A percentile compares a stretch with the other conserved stretches of the same genome.
These are phyloP conservation scores for Quercus engelmannii DNA, from an alignment of 306 rosid species.

Conservation along the genomic window DNA sequence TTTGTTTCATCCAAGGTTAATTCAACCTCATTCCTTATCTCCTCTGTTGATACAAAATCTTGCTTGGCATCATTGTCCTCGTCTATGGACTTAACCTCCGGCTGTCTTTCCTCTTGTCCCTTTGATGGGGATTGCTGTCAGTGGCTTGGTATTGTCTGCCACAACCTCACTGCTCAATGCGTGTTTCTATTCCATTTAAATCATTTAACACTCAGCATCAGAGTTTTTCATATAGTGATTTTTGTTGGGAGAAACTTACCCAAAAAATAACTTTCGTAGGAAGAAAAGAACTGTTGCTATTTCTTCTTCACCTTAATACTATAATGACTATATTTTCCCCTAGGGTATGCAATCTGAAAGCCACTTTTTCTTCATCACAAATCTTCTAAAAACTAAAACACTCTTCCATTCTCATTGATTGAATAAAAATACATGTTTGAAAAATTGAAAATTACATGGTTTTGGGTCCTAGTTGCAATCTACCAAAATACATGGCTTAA, in stretches of 20 bases:
- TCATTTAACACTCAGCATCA: background rate
- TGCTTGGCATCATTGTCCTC: constrained; percentile 10
- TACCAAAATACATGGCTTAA: too few species aligned
- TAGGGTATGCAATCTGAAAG: background rate
- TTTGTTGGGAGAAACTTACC: background rate
- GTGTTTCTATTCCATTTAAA: constrained; percentile 21
- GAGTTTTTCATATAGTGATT: background rate
- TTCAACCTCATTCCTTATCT: constrained; percentile 24
- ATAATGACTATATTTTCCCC: background rate
- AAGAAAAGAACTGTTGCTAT: constrained; percentile 3
- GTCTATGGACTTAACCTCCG: constrained; percentile 13
- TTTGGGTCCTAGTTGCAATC: too few species aligned
- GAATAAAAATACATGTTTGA: too few species aligned
- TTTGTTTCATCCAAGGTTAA: constrained; percentile 26
- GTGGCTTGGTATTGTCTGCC: too few species aligned
- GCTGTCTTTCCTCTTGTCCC: constrained; percentile 17
- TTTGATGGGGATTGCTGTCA: background rate
- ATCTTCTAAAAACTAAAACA: too few species aligned
- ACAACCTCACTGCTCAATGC: background rate
- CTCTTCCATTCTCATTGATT: too few species aligned
- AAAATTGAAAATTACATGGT: too few species aligned
- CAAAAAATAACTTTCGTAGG: background rate
- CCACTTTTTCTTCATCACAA: too few species aligned
- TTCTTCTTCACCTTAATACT: background rate
- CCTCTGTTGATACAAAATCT: constrained; percentile 18